Base-by-base conservation (phyloP, 306 rosid species). In the Trichosanthes cucumerina region DNA sequence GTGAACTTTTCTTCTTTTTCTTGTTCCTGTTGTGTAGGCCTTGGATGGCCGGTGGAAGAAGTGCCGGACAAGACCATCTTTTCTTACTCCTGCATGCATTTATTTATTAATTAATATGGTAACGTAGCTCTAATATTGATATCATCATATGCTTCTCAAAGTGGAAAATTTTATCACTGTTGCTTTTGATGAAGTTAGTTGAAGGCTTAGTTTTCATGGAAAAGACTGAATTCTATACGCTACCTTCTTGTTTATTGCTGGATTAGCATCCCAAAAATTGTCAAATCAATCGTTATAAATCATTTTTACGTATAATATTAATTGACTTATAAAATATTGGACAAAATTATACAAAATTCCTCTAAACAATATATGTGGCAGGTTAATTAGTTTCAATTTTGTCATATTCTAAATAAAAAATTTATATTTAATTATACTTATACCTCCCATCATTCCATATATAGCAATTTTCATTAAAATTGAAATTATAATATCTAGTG, bases 21-120 rank as follows among this genome's bases (percentile, higher is more conserved):
- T 71, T 26, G 57, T 71, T 71, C 77, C 77, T 24, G 77, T 71
- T 24, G 77, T 71, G 77, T 71, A 71, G 13, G 77, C 77, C 41
- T 71, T 71, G 11, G 77, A 71, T 15, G 77, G 77, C 77, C 77
- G 11, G 39, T 71, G 77, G 77, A 71, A 71, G 77, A 71, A 71
- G 41, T 71, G 77, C 12, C 77, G 23, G 58, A 71, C 77, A 7
- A 71, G 5, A 24, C 77, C 77, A 71, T 71, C 77, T 15, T 71
- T 71, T 71, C 57, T 44, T 44, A 71, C 77, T 14, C 77, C 77
- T 71, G 58, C 53, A 66, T 66, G 31, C 18, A 68, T 68, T 16
- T 12, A 21, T 9, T 34, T 12, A 21, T 9, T 34, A 5, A 52
- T 16, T 8, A 9, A 11, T 9, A 26, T 28, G 68, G 4, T 28